Base-by-base conservation (phyloP, 2,329 filamentous ascomycete genomes). In the Beauveria sp. region DNA sequence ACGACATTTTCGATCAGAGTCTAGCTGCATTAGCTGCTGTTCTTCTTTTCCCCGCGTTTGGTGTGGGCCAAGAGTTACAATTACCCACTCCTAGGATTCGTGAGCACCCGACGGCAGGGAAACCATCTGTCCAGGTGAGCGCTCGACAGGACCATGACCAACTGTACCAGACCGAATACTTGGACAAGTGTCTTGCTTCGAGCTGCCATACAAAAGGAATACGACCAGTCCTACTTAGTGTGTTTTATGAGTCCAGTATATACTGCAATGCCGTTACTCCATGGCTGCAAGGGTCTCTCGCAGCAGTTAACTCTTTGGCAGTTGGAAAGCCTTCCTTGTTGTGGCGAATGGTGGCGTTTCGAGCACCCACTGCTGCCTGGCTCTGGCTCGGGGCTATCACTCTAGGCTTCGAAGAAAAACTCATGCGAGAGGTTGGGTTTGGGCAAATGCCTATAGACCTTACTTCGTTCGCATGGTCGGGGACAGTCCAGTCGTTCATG, bases 251-350 rank as follows among this genome's bases (percentile, higher is more conserved):
- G 18, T 65, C 66, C 3, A 59, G 28, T 9, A 61, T 72, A 5
- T 59, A 69, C 37, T 72, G 68, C 63, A 72, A 72, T 61, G 60
- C 63, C 4, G 66, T 65, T n/a, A 67, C 65, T 37, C 64, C 68
- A 54, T 72, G 68, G 69, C 57, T 72, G 8, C 66, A 72, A 58
- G 67, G 69, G 59, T 55, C 63, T 18, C 54, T 69, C 9, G 65
- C 67, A 43, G 65, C 67, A 26, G 68, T 72, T 34, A 62, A 67
- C 43, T 18, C 46, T 30, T 34, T 67, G 41, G 55, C 65, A 30
- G 51, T 48, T 9, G 57, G 63, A 26, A 61, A 63, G 16, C 62
- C 61, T 2, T 28, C 54, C 40, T 18, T 67, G 28, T 61, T 70
- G 26, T 65, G 65, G 22, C 66, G 64, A 26, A 69, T 72, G 64